These are phyloP conservation scores for Populus nigra DNA, from an alignment of 345 rosid genomes.

Conservation along the genomic window DNA sequence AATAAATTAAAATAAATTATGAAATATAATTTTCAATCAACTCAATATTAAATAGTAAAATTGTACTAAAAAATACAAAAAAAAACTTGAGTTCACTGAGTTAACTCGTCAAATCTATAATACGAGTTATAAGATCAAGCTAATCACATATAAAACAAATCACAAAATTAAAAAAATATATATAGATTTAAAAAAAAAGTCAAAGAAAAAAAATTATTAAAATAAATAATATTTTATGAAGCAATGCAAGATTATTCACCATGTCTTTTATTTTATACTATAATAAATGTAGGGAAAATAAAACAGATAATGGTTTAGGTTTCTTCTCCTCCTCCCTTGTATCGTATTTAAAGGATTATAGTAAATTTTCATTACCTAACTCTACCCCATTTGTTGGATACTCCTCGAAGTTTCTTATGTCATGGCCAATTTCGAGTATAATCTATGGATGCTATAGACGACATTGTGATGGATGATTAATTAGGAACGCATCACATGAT, in stretches of 20 bases:
- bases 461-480: neutral
- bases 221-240: too few relatives aligned
- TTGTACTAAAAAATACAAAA: too few relatives aligned
- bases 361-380: conserved; percentile 37
- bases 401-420: conserved; percentile 32
- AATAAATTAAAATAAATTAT: too few relatives aligned
- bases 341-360: conserved; percentile 2
- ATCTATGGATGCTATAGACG: neutral
- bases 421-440: conserved; percentile 16
- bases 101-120: too few relatives aligned
- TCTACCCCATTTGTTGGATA: conserved; percentile 17
- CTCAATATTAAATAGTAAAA: too few relatives aligned
- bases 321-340: conserved; percentile 9
- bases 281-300: neutral
- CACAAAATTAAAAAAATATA: too few relatives aligned
- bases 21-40: rapidly evolving
- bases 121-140: too few relatives aligned
- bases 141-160: too few relatives aligned
- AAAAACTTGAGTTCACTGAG: rapidly evolving
- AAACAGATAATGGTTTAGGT: conserved; percentile 20
- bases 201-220: too few relatives aligned
- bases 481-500: neutral
- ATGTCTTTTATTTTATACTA: too few relatives aligned
- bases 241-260: rapidly evolving
- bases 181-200: too few relatives aligned